Base-by-base conservation (phyloP, 176 grass and related monocot species). In the Phyllostachys edulis region DNA sequence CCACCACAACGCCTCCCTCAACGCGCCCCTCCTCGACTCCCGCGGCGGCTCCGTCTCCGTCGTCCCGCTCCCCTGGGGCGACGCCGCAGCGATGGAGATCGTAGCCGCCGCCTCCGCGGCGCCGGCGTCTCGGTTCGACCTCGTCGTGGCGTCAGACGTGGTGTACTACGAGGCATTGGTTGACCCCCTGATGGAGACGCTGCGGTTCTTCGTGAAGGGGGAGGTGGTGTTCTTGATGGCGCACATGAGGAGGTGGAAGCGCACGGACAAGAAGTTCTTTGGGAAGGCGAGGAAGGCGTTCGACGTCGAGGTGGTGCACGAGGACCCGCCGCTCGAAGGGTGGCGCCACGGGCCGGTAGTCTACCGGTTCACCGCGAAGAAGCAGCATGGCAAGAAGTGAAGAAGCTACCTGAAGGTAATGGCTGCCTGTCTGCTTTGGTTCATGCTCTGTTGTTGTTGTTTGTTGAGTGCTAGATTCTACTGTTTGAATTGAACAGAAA, bases 191-290 rank as follows among this genome's bases (percentile, higher is more conserved):
- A 82, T 98, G 7, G 84, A 88, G 89, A 95, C 91, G 56, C 71
- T 95, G 49, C 82, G 82, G 85, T 90, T 82, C 80, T 95, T 95
- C 64, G 93, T 90, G 1, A 95, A 78, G 89, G 89, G 91, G 4
- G 85, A 94, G 27, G 91, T 87, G 26, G 76, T 74, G 49, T 94
- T 98, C 80, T 26, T 95, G 17, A 95, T 98, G 96, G 96, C 87
- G 67, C 93, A 98, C 78, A 84, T 94, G 93, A 95, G 73, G 86
- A 89, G 96, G 89, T 95, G 96, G 96, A 98, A 95, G 85, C 92
- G 92, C 74, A 90, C 85, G 14, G 93, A 98, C 79, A 87, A 92
- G 67, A 80, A 82, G 76, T 95, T 98, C 88, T 98, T 98, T 65
- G 88, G 76, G 26, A 95, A 89, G 80, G 93, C 91, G 39, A 91